These are phyloP conservation scores for Heterobasidion annosum DNA, from an alignment of 1,284 basidiomycete species.

Conservation along the genomic window DNA sequence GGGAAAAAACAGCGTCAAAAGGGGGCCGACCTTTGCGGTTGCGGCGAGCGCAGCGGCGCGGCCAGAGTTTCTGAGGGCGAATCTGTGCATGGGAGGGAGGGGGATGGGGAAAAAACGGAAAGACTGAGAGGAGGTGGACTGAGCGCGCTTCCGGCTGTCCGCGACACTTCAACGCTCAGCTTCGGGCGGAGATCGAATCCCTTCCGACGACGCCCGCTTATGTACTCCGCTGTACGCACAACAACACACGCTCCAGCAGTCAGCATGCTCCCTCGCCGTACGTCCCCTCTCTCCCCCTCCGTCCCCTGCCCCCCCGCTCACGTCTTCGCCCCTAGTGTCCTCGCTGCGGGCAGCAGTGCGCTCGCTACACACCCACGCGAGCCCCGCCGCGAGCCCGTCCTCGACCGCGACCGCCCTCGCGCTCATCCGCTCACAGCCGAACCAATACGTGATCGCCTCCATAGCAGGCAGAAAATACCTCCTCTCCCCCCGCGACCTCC, in stretches of 20 bases:
- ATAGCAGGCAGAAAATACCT: constrained; percentile 85
- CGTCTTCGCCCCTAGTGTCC: not conserved
- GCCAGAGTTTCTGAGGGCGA: constrained; percentile 79
- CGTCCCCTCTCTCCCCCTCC: constrained; percentile 5
- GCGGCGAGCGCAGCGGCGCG: constrained; percentile 66
- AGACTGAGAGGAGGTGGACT: constrained; percentile 23
- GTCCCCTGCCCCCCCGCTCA: constrained; percentile 2
- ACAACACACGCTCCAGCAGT: not conserved
- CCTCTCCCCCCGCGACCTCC: constrained; percentile 80
- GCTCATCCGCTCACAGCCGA: constrained; percentile 71
- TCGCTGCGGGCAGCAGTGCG: constrained; percentile 13
- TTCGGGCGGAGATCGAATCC: constrained; percentile 2
- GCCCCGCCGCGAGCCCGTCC: constrained; percentile 11
- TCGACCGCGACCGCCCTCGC: constrained; percentile 45
- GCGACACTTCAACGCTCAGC: constrained; percentile 6
- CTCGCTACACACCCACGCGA: constrained; percentile 20
- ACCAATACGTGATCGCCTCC: constrained; percentile 86
- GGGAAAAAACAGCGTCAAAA: constrained; percentile 11
- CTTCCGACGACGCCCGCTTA: not conserved
- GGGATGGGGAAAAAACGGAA: constrained; percentile 21
- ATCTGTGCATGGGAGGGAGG: constrained; percentile 71
- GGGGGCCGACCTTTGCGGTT: constrained; percentile 42
- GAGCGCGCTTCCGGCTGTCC: constrained; percentile 10
- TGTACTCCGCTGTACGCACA: no score
- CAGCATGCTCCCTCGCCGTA: constrained; percentile 21